These are phyloP conservation scores for Nicotiana benthamiana DNA, from an alignment of 257 asterid species.

Conservation along the genomic window DNA sequence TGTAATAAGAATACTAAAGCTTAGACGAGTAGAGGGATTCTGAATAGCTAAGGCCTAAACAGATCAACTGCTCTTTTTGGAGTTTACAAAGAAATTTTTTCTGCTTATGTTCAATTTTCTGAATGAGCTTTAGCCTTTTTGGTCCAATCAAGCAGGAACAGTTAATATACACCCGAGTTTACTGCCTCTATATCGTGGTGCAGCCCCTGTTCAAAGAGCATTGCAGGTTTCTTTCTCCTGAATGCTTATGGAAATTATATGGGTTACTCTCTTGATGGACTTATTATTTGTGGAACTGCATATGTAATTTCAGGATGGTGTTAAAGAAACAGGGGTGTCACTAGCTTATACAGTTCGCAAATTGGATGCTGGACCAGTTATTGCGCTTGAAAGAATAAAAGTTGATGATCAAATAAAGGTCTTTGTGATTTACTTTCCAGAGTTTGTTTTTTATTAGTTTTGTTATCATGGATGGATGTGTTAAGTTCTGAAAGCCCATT, in stretches of 20 bases:
- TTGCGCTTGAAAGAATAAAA: slow-evolving; percentile 50
- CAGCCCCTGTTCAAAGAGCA: slow-evolving; percentile 98
- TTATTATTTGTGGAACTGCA: neutral
- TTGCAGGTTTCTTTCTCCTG: slow-evolving; percentile 47
- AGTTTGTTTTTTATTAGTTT: neutral
- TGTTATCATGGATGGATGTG: neutral
- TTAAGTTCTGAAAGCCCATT: neutral
- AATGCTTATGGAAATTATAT: neutral
- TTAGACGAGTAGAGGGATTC: neutral
- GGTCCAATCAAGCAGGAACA: slow-evolving; percentile 55
- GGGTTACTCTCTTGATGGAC: neutral
- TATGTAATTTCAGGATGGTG: slow-evolving; percentile 60
- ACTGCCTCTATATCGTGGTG: slow-evolving; percentile 95
- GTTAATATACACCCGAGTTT: slow-evolving; percentile 90
- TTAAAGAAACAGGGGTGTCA: slow-evolving; percentile 86
- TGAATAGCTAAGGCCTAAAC: neutral
- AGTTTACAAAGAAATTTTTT: neutral
- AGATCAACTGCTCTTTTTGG: neutral
- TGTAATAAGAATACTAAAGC: neutral
- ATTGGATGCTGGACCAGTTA: slow-evolving; percentile 93
- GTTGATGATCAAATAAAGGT: slow-evolving; percentile 80
- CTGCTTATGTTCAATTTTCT: neutral
- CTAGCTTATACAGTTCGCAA: slow-evolving; percentile 82
- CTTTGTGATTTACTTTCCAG: slow-evolving; percentile 1
- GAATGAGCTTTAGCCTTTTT: slow-evolving; percentile 11